A percentile compares a stretch with the other conserved stretches of the same genome.
phyloP scores from a whole-genome alignment of 345 rosid species.

The Rubroshorea leprosula region DNA sequence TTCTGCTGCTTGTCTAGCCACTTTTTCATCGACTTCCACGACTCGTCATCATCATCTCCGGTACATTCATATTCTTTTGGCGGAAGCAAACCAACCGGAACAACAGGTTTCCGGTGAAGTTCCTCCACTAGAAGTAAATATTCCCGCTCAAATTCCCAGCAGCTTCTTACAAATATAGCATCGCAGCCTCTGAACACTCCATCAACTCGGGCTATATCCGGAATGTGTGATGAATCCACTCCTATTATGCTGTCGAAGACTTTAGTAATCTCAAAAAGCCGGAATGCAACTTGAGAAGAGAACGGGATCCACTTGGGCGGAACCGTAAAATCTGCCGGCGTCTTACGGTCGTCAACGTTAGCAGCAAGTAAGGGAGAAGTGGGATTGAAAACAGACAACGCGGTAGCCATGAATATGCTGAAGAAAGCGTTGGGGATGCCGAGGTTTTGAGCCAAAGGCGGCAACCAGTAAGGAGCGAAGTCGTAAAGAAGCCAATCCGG shows the following conservation, averaged over 20 bases:
- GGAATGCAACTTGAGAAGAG: constrained; percentile 22
- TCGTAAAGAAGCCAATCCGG: constrained; percentile 40
- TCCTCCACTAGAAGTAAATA: constrained; percentile 32
- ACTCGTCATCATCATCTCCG: constrained; percentile 8
- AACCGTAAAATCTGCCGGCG: constrained; percentile 34
- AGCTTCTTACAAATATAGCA: constrained; percentile 31
- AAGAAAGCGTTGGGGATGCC: constrained; percentile 28
- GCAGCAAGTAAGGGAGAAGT: neutral
- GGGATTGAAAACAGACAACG: constrained; percentile 25
- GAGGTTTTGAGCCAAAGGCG: constrained; percentile 16
- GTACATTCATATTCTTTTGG: constrained; percentile 7
- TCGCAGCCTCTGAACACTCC: constrained; percentile 16
- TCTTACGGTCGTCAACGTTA: neutral
- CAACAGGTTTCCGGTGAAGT: constrained; percentile 29
- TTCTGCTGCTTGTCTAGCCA: constrained; percentile 29
- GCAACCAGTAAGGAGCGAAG: constrained; percentile 40
- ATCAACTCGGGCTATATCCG: neutral
- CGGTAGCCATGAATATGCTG: constrained; percentile 23
- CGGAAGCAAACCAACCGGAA: constrained; percentile 52
- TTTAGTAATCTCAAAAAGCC: constrained; percentile 31
- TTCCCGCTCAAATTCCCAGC: constrained; percentile 42
- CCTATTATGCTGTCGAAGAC: constrained; percentile 30
- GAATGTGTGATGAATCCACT: constrained; percentile 13
- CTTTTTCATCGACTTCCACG: constrained; percentile 23
- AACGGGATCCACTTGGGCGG: constrained; percentile 38